phyloP scores from a whole-genome alignment of 768 basidiomycete species.

The Hydnomerulius pinastri region DNA sequence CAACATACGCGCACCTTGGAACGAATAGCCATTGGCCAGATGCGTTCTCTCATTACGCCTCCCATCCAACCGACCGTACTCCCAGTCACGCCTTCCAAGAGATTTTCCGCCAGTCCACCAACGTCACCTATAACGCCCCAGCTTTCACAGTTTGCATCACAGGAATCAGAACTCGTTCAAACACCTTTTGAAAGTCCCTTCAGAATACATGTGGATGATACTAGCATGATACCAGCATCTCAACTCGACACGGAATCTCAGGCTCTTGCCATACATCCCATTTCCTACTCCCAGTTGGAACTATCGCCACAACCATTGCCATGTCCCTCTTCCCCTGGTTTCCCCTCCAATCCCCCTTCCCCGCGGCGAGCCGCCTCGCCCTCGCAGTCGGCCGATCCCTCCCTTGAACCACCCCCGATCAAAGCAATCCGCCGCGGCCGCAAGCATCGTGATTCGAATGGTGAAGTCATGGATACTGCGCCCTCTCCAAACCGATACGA shows the following conservation, averaged over 20 bases:
- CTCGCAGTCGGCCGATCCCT: conserved; percentile 2
- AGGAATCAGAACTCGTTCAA: conserved; percentile 47
- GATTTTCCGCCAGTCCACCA: conserved; percentile 21
- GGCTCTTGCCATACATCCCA: conserved; percentile 26
- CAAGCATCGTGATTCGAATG: conserved; percentile 13
- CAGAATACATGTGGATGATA: conserved; percentile 31
- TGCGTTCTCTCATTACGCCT: conserved; percentile 14
- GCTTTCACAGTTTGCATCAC: conserved; percentile 35
- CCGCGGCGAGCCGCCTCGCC: conserved; percentile 10
- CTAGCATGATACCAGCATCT: conserved; percentile 36
- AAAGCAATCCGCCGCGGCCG: conserved; percentile 6
- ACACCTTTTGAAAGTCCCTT: conserved; percentile 45
- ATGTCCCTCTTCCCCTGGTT: conserved; percentile 3
- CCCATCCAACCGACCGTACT: conserved; percentile 5
- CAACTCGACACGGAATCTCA: conserved; percentile 39
- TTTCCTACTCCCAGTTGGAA: conserved; percentile 41
- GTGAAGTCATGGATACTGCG: conserved; percentile 2
- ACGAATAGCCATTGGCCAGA: conserved; percentile 15
- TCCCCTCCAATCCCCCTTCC: conserved; percentile 7
- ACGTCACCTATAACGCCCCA: conserved; percentile 31
- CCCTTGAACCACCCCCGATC: conserved; percentile 11
- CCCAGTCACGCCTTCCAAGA: conserved; percentile 6
- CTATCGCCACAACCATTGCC: conserved; percentile 27
- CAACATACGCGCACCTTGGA: conserved; percentile 20
- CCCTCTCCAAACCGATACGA: conserved; percentile 28